Conservation (phyloP, 1,139 yeast genomes). For the Saccharomyces hybrid region DNA sequence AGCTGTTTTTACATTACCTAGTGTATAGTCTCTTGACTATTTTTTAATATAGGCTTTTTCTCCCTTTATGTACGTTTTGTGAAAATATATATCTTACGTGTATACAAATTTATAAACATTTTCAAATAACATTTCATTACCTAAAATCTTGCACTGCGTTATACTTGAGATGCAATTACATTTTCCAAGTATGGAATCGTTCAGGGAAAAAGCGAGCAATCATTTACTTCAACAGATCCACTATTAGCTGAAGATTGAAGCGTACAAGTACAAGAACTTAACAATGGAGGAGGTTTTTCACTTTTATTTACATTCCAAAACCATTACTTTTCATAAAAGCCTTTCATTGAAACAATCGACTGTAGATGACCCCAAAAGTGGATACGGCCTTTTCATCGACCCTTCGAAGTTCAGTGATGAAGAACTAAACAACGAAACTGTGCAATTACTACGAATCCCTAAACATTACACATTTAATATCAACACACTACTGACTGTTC, state of each 20-base stretch:
- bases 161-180: background rate
- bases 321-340: background rate
- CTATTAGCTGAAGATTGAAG: background rate
- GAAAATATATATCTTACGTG: conserved; percentile 1
- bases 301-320: background rate
- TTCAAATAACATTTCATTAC: background rate
- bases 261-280: background rate
- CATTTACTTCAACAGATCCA: background rate
- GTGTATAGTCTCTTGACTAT: background rate
- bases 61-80: conserved; percentile 6
- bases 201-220: background rate
- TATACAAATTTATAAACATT: background rate
- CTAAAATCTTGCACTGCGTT: background rate
- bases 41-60: background rate
- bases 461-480: background rate
- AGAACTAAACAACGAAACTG: background rate
- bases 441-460: background rate
- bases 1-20: conserved; percentile 40
- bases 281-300: background rate
- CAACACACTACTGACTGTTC: background rate
- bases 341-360: background rate
- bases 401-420: background rate
- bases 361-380: background rate
- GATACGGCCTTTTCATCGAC: background rate
- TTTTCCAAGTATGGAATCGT: background rate